Evolutionary conservation across 164 flowering plant species (phyloP).

Genomic region (Echeveria elegans): DNA sequence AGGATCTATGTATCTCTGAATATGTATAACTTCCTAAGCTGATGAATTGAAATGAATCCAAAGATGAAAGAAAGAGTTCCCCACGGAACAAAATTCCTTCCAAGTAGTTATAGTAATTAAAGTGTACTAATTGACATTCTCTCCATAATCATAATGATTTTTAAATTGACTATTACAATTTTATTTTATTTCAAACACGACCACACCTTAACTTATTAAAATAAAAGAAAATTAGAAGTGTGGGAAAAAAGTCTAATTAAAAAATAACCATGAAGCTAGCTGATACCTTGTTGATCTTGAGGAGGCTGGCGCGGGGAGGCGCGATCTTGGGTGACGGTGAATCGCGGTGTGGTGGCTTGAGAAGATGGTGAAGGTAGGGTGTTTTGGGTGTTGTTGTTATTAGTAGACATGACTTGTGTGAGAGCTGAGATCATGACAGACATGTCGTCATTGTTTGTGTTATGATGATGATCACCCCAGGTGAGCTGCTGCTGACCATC

Average conservation of each 20-base stretch:
- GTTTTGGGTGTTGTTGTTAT: neutral
- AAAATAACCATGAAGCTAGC: neutral
- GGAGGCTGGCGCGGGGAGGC: neutral
- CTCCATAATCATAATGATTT: neutral
- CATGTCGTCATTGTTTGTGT: conserved; percentile 22
- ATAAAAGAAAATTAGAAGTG: neutral
- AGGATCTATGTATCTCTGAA: neutral
- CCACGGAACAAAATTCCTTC: conserved; percentile 4
- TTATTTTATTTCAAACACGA: neutral
- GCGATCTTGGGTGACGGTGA: neutral
- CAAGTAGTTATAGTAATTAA: neutral
- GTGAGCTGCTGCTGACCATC: neutral
- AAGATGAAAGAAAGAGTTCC: conserved; percentile 6
- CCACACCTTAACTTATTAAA: neutral
- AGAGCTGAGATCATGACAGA: conserved; percentile 31
- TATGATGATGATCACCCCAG: conserved; percentile 8
- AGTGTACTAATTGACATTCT: conserved; percentile 1
- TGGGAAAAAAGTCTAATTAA: neutral
- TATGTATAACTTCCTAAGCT: neutral
- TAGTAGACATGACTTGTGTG: conserved; percentile 17
- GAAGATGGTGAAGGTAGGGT: neutral
- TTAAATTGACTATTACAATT: neutral
- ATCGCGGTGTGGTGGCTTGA: neutral
- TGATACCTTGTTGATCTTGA: conserved; percentile 4
- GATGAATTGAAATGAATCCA: too few species aligned